These are phyloP conservation scores for Scopulariopsis brevicaulis DNA, from an alignment of 2,329 filamentous ascomycete species.

Conservation along the genomic window DNA sequence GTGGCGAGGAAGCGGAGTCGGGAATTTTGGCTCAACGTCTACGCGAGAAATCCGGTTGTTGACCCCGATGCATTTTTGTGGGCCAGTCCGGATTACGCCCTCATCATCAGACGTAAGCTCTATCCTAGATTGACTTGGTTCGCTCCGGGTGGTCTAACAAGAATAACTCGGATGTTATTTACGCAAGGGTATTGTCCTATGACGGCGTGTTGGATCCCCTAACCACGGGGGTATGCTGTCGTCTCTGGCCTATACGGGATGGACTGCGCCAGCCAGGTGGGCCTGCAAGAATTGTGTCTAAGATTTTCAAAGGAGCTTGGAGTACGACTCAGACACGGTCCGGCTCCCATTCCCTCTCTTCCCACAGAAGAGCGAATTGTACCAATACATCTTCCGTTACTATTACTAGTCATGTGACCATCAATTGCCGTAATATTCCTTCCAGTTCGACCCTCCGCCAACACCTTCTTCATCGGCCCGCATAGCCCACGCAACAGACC, in stretches of 20 bases:
- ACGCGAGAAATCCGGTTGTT: slow-evolving; percentile 7
- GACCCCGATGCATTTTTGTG: slow-evolving; percentile 7
- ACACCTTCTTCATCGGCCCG: background rate
- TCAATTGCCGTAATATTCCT: background rate
- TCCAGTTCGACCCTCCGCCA: background rate
- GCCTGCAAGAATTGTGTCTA: slow-evolving; percentile 5
- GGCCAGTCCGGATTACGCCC: slow-evolving; percentile 9
- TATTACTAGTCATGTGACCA: too few species aligned
- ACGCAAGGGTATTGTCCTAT: background rate
- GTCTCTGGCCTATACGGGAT: slow-evolving; percentile 1
- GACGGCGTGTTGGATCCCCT: slow-evolving; percentile 5
- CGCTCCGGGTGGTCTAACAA: background rate
- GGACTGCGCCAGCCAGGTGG: slow-evolving; percentile 5
- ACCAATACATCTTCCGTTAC: too few species aligned
- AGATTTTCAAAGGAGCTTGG: slow-evolving; percentile 3
- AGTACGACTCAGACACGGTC: slow-evolving; percentile 1
- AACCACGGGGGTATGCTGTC: slow-evolving; percentile 6
- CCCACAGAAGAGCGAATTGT: background rate
- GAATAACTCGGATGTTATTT: slow-evolving; percentile 2
- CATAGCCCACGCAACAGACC: background rate
- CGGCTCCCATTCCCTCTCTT: slow-evolving; percentile 4
- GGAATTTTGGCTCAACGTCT: slow-evolving; percentile 8
- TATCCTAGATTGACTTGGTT: background rate
- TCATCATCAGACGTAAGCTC: slow-evolving; percentile 8
- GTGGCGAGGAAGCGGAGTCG: slow-evolving; percentile 2